Evolutionary conservation across 2,329 filamentous ascomycete species (phyloP), one percentile per base, ranked within the genome.

Genomic region (Pezicula radicicola): DNA sequence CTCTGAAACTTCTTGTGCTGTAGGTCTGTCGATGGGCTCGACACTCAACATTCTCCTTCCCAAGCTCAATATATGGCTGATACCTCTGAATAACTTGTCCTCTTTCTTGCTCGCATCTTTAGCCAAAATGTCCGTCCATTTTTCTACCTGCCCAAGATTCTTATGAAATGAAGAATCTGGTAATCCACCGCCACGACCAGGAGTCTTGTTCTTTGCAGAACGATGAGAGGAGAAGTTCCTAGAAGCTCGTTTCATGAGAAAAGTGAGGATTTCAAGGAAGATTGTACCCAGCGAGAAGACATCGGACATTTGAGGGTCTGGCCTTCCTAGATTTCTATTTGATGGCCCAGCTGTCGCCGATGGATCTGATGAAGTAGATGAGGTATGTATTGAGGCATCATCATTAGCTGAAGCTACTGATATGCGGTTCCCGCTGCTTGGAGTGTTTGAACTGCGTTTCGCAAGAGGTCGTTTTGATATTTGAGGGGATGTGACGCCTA

Each of bases 211-310:
- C 63, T 84, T 85, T 3, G 81, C 78, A 1, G 81, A 78, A 6
- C 88, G 83, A 64, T 89, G 84, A 21, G 81, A 76, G 33, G 81
- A 74, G 62, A 91, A 90, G 25, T 84, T 79, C 46, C 80, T 78
- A 1, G 81, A 76, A 49, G 84, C 81, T 58, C 85, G 84, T 66
- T 89, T 88, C 54, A 90, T 68, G 52, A 88, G 72, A 62, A 88
- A 84, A 19, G 83, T 84, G 18, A 91, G 64, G 28, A 91, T 77
- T 57, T 92, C 88, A 15, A 91, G 73, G 54, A 87, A 87, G 48
- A 91, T 77, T 65, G 87, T 88, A 9, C 83, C 88, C 1, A 91
- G 74, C 3, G 86, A 88, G 69, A 88, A 92, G 18, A 91, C 74
- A 64, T 91, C 88, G 42, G 84, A 81, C 54, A 80, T 78, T 56